phyloP scores from a whole-genome alignment of 108 stramenopile species.

The Cafeteria roenbergensis region DNA sequence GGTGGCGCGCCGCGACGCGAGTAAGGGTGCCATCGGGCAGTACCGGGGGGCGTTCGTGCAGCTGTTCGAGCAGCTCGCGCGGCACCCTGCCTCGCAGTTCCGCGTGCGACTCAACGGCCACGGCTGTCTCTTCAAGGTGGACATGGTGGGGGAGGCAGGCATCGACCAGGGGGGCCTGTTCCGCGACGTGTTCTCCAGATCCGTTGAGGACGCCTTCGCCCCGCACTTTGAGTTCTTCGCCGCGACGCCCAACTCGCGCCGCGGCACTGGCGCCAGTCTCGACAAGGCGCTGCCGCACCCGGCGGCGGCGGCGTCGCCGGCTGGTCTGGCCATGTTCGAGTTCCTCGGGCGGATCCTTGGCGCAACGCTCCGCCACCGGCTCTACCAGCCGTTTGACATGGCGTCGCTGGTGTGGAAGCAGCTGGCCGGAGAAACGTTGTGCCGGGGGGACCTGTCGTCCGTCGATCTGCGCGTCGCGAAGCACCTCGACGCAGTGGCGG shows the following conservation, averaged over 20 bases:
- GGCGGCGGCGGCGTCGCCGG: slow-evolving; percentile 27
- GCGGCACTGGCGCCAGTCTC: neutral
- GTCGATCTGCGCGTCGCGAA: neutral
- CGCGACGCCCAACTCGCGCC: neutral
- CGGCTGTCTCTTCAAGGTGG: neutral
- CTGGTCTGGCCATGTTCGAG: slow-evolving; percentile 36
- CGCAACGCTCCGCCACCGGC: slow-evolving; percentile 32
- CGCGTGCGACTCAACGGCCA: neutral
- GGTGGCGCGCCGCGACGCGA: neutral
- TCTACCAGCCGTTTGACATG: slow-evolving; percentile 21
- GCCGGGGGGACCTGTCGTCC: neutral
- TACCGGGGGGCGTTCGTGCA: neutral
- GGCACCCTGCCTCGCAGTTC: neutral
- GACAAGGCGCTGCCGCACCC: slow-evolving; percentile 5
- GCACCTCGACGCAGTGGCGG: neutral
- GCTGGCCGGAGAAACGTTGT: neutral
- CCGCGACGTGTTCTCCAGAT: neutral
- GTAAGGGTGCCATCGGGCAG: neutral
- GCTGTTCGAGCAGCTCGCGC: neutral
- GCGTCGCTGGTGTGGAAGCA: slow-evolving; percentile 29
- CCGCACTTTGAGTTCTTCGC: neutral
- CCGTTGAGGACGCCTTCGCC: slow-evolving; percentile 4
- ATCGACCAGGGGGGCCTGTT: slow-evolving; percentile 6
- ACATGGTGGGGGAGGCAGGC: neutral
- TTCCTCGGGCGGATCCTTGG: slow-evolving; percentile 56